phyloP scores from a whole-genome alignment of 805 yeast species.

The Myxozyma kluyveri region DNA sequence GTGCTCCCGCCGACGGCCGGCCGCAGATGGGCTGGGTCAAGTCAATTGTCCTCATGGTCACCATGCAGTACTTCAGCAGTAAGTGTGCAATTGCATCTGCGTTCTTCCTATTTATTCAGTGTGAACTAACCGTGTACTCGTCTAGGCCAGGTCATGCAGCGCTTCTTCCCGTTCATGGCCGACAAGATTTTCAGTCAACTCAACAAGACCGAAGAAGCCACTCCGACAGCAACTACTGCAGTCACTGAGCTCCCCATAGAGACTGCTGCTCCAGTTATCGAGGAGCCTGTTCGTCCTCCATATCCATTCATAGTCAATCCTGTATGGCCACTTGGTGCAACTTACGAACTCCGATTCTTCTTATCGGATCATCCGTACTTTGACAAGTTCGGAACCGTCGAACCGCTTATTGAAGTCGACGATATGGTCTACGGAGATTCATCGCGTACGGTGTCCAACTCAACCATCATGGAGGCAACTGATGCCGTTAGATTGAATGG shows the following conservation, averaged over 20 bases:
- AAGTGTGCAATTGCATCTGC: background rate
- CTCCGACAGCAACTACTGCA: constrained; percentile 1
- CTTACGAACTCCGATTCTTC: constrained; percentile 21
- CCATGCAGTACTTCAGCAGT: constrained; percentile 19
- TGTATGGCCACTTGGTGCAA: constrained; percentile 25
- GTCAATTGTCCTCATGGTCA: constrained; percentile 19
- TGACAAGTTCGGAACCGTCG: constrained; percentile 10
- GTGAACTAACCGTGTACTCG: background rate
- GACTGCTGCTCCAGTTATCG: constrained; percentile 2
- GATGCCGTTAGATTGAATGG: constrained; percentile 35
- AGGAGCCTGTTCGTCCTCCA: constrained; percentile 7
- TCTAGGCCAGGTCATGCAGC: constrained; percentile 16
- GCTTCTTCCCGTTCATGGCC: background rate
- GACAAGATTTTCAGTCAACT: background rate
- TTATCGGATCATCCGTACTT: constrained; percentile 20
- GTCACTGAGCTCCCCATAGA: constrained; percentile 2
- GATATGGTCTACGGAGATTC: constrained; percentile 13
- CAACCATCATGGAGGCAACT: constrained; percentile 5
- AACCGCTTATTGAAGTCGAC: constrained; percentile 14
- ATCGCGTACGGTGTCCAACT: constrained; percentile 4
- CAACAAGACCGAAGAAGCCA: background rate
- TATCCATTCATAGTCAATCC: constrained; percentile 19
- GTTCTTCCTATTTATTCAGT: background rate
- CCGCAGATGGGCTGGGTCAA: constrained; percentile 22
- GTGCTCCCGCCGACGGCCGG: constrained; percentile 4